These are phyloP conservation scores for Sclerotinia trifoliorum DNA, from an alignment of 2,329 filamentous ascomycete species.

Conservation along the genomic window DNA sequence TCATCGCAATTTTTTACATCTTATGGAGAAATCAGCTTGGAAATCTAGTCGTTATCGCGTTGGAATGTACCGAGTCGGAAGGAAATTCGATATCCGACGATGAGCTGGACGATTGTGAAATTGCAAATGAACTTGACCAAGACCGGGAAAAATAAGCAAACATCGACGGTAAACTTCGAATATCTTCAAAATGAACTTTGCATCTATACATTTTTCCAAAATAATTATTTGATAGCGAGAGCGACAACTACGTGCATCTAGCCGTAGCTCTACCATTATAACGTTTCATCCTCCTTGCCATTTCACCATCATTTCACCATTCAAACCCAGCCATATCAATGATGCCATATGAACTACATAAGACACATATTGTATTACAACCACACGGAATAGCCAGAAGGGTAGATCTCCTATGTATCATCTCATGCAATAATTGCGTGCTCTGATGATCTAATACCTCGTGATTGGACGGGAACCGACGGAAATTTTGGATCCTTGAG, in stretches of 20 bases:
- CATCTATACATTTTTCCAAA: neutral
- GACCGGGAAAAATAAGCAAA: neutral
- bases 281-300: neutral
- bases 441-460: neutral
- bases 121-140: neutral
- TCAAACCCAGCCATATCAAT: constrained; percentile 13
- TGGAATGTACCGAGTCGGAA: neutral
- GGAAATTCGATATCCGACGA: neutral
- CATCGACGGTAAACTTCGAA: neutral
- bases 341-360: constrained; percentile 17
- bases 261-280: neutral
- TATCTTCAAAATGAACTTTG: neutral
- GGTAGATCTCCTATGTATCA: neutral
- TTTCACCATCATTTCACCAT: constrained; percentile 10
- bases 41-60: neutral
- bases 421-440: constrained; percentile 22
- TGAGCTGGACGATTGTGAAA: neutral
- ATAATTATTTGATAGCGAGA: neutral
- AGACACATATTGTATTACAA: neutral
- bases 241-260: neutral
- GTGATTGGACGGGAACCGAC: constrained; percentile 15
- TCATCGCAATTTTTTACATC: neutral
- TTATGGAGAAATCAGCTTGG: too few relatives aligned
- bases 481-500: neutral
- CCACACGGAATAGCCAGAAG: neutral